Evolutionary conservation across 768 basidiomycete genomes (phyloP).

Genomic region (Suillus subaureus): DNA sequence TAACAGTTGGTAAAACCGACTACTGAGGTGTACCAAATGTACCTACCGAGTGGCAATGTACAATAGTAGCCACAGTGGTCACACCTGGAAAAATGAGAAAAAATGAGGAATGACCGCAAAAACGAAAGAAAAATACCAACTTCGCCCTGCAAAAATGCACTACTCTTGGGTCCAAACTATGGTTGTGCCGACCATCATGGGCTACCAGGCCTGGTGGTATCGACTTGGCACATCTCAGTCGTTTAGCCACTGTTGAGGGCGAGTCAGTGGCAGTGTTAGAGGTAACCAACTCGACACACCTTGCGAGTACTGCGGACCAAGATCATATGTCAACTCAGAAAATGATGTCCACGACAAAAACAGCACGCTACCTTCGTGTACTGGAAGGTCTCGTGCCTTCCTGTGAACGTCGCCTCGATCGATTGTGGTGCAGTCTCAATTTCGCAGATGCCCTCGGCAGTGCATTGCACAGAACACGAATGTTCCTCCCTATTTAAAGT

Average conservation of each 20-base stretch:
- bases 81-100: conserved; percentile 39
- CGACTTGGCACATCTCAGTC: conserved; percentile 48
- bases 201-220: conserved; percentile 44
- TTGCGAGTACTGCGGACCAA: conserved; percentile 49
- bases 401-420: conserved; percentile 63
- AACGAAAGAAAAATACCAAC: conserved; percentile 27
- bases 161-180: conserved; percentile 44
- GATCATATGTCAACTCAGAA: not conserved
- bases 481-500: conserved; percentile 49
- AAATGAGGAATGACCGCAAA: not conserved
- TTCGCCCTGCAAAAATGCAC: conserved; percentile 58
- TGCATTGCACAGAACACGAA: conserved; percentile 45
- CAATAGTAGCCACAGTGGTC: conserved; percentile 61
- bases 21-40: not conserved
- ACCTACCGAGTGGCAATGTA: conserved; percentile 53
- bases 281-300: conserved; percentile 30
- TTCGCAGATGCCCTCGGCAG: conserved; percentile 52
- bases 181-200: conserved; percentile 53
- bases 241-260: conserved; percentile 43
- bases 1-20: not conserved
- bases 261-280: not conserved
- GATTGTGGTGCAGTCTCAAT: conserved; percentile 61
- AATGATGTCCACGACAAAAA: not conserved
- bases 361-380: conserved; percentile 55
- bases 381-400: conserved; percentile 60